Percentiles rank a stretch among this genome's conserved stretches.
phyloP scores from a whole-genome alignment of 2,329 filamentous ascomycete species.

The Scedosporium dehoogii region DNA sequence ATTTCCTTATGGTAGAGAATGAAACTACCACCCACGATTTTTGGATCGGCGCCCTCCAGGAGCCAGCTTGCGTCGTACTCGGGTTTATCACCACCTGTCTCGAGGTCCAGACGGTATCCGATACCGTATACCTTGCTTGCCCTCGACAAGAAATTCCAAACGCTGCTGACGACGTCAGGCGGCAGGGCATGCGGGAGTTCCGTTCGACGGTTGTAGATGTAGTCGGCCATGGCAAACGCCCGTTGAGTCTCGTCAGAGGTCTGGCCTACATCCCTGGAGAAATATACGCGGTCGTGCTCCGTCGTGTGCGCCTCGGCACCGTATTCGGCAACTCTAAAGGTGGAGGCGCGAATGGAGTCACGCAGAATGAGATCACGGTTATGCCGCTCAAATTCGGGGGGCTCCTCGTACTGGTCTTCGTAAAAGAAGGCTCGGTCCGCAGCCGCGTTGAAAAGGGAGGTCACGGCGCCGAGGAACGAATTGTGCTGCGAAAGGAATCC shows the following conservation, averaged over 20 bases:
- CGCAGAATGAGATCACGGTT: slow-evolving; percentile 10
- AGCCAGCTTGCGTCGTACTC: slow-evolving; percentile 10
- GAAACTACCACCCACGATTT: neutral
- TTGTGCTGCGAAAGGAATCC: slow-evolving; percentile 34
- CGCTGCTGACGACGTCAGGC: neutral
- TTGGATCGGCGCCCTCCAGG: neutral
- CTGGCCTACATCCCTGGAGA: neutral
- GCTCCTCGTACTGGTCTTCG: neutral
- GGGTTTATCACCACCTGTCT: neutral
- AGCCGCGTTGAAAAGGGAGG: slow-evolving; percentile 19
- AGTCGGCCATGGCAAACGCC: neutral
- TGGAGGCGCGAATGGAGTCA: slow-evolving; percentile 30
- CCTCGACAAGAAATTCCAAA: slow-evolving; percentile 2
- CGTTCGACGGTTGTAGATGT: neutral
- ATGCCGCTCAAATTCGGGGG: neutral
- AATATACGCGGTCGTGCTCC: slow-evolving; percentile 9
- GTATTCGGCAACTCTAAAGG: slow-evolving; percentile 16
- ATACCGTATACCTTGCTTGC: neutral
- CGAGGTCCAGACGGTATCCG: neutral
- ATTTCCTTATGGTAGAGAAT: neutral
- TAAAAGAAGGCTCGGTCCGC: neutral
- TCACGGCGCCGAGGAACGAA: slow-evolving; percentile 25
- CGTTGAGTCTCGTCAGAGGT: neutral
- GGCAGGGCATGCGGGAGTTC: neutral
- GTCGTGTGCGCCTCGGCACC: slow-evolving; percentile 15